Conservation (phyloP, 805 yeast genomes). For the Kazachstania africana region DNA sequence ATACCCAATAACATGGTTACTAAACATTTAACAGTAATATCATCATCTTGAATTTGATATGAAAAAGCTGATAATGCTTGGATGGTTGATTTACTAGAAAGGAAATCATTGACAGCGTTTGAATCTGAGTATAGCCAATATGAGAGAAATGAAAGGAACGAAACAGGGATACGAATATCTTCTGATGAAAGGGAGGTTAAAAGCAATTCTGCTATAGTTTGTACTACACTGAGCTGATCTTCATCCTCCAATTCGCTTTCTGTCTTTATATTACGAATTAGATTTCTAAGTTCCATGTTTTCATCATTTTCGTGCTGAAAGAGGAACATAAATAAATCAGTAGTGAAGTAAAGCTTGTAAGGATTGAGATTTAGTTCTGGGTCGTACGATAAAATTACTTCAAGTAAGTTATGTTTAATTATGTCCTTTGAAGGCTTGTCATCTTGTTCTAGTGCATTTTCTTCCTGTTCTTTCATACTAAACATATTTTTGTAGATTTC, state of each 20-base stretch:
- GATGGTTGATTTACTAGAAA: constrained; percentile 53
- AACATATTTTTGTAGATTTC: constrained; percentile 25
- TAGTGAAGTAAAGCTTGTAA: constrained; percentile 75
- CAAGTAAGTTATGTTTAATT: constrained; percentile 42
- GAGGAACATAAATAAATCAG: constrained; percentile 49
- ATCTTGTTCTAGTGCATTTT: neutral
- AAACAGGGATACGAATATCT: constrained; percentile 69
- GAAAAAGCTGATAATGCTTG: constrained; percentile 60
- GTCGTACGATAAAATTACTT: constrained; percentile 66
- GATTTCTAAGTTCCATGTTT: constrained; percentile 35
- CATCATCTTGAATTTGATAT: constrained; percentile 39
- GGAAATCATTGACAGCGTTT: constrained; percentile 62
- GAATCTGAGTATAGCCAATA: constrained; percentile 72
- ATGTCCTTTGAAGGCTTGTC: constrained; percentile 19
- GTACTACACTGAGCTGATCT: constrained; percentile 60
- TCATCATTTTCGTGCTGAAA: constrained; percentile 34
- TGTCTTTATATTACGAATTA: constrained; percentile 37
- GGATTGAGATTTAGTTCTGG: constrained; percentile 68
- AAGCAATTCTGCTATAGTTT: constrained; percentile 66
- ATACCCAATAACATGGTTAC: constrained; percentile 61
- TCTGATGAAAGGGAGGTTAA: constrained; percentile 46
- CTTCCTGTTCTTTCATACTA: constrained; percentile 8
- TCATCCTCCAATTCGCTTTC: constrained; percentile 36
- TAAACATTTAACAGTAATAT: constrained; percentile 58
- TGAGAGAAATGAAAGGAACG: constrained; percentile 63